Evolutionary conservation across 768 basidiomycete genomes (phyloP), one percentile per base, ranked within the genome.

Genomic region (Phanerochaete carnosa): DNA sequence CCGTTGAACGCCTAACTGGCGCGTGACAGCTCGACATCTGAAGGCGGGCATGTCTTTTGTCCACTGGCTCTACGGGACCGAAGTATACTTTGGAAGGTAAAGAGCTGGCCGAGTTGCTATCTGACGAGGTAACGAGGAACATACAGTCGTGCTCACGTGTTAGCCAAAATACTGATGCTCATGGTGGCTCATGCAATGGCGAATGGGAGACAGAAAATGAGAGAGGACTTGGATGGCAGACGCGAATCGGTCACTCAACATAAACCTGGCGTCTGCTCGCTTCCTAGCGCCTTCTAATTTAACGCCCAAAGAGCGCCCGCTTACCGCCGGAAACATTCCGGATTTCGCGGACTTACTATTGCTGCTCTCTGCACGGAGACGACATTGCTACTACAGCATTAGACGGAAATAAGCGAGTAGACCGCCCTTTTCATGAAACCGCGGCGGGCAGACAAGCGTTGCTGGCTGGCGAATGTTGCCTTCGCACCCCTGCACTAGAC

Each of bases 31-130:
- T 71, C 62, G 72, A 66, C 26, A 69, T 62, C 50, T 74, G 65
- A 7, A 43, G 62, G 45, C 77, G 69, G 25, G 73, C 66, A 62
- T 79, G 77, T 58, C 73, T 75, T 64, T 81, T 81, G 71, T 84
- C 83, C 33, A 82, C 83, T 6, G 85, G 82, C 60, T 74, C 79
- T 22, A 82, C 66, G 32, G 82, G 79, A 11, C 81, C 83, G 70
- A 83, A 81, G 68, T 81, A 78, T 28, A 81, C 71, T 65, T 75
- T 75, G 15, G 81, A 77, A 26, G 75, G 68, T 49, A 77, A 73
- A 13, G 77, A 75, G 62, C 80, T 67, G 22, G 65, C 65, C 12
- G 61, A 58, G 37, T 71, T 68, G 54, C 46, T 62, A 39, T 67
- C 63, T 26, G 60, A 60, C 22, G 57, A 59, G 28, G 67, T 43